These are phyloP conservation scores for Voacanga thouarsii DNA, from an alignment of 257 asterid genomes.

Conservation along the genomic window DNA sequence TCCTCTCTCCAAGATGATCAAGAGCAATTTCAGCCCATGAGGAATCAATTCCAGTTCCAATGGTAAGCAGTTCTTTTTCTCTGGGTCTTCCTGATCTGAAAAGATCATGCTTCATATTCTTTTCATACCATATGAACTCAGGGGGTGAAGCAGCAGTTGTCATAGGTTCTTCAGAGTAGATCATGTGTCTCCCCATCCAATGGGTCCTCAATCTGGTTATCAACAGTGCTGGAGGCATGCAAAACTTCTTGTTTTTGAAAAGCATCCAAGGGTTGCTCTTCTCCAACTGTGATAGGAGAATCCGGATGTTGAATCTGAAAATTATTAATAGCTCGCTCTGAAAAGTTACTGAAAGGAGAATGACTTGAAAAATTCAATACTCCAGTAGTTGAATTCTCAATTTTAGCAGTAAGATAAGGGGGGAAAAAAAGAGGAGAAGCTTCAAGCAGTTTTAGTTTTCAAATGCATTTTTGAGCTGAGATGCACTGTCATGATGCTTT, in stretches of 20 bases:
- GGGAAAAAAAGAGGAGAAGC: slow-evolving; percentile 55
- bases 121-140: slow-evolving; percentile 40
- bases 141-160: slow-evolving; percentile 37
- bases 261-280: slow-evolving; percentile 29
- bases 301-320: slow-evolving; percentile 11
- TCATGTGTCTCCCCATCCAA: slow-evolving; percentile 21
- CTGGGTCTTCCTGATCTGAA: slow-evolving; percentile 32
- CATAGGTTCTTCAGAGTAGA: slow-evolving; percentile 34
- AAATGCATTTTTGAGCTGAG: slow-evolving; percentile 76
- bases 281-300: slow-evolving; percentile 12
- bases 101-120: slow-evolving; percentile 26
- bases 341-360: slow-evolving; percentile 44
- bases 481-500: slow-evolving; percentile 33
- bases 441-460: slow-evolving; percentile 63
- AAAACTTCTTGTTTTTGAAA: slow-evolving; percentile 28
- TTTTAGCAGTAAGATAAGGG: slow-evolving; percentile 50
- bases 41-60: slow-evolving; percentile 47
- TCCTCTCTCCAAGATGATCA: slow-evolving; percentile 28
- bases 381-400: slow-evolving; percentile 45
- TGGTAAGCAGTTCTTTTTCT: slow-evolving; percentile 32
- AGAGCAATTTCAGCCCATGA: slow-evolving; percentile 37
- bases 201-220: slow-evolving; percentile 29
- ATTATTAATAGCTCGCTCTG: slow-evolving; percentile 22
- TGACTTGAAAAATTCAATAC: slow-evolving; percentile 42
- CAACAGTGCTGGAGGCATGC: slow-evolving; percentile 19